Evolutionary conservation across 1,284 basidiomycete genomes (phyloP).

Genomic region (Heterobasidion parviporum): DNA sequence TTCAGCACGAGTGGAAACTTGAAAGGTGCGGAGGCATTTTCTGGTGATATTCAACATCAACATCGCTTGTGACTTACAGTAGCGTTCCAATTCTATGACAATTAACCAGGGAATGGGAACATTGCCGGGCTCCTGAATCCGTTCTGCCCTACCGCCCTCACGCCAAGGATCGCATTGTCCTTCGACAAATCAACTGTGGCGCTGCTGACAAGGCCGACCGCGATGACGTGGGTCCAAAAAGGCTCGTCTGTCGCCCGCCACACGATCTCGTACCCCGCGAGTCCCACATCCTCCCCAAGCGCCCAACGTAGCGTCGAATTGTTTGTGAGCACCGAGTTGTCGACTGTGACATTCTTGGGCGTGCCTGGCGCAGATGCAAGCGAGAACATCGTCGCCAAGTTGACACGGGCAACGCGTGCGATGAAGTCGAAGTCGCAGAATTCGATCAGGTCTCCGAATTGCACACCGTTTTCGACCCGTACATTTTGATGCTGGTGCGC

Average conservation of each 20-base stretch:
- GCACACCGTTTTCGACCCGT: conserved; percentile 32
- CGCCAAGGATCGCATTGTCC: conserved; percentile 44
- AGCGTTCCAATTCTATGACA: too few relatives aligned
- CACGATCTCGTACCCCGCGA: conserved; percentile 39
- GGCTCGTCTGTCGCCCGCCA: conserved; percentile 40
- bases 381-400: conserved; percentile 43
- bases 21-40: too few relatives aligned
- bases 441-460: conserved; percentile 44
- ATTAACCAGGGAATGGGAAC: conserved; percentile 27
- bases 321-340: conserved; percentile 39
- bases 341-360: conserved; percentile 36
- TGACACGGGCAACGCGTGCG: conserved; percentile 41
- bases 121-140: conserved; percentile 41
- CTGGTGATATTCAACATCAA: too few relatives aligned
- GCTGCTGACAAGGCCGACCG: conserved; percentile 33
- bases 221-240: conserved; percentile 40
- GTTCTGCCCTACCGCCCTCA: conserved; percentile 43
- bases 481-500: conserved; percentile 50
- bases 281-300: conserved; percentile 26
- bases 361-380: conserved; percentile 44
- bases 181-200: conserved; percentile 37
- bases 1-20: too few relatives aligned
- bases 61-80: too few relatives aligned
- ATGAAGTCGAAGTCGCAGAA: conserved; percentile 45
- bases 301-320: conserved; percentile 44